Percentiles rank a stretch among this genome's conserved stretches.
Evolutionary conservation across 2,329 filamentous ascomycete species (phyloP).

Genomic region (Blastomyces percursus): DNA sequence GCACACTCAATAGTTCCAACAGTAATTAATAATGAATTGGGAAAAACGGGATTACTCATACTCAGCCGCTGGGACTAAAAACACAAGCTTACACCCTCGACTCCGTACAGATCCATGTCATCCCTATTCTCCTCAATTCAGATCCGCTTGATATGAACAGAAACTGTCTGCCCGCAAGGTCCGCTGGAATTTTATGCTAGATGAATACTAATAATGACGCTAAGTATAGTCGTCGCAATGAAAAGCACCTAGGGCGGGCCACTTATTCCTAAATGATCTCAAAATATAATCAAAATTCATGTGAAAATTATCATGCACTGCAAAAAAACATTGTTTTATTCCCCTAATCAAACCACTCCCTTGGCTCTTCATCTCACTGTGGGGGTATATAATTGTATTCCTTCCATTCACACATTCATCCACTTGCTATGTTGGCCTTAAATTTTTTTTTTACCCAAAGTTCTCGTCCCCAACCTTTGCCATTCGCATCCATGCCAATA

Average conservation of each 20-base stretch:
- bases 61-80: too few species aligned
- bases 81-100: too few species aligned
- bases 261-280: too few species aligned
- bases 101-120: too few species aligned
- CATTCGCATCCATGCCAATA: not conserved
- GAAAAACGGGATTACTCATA: not conserved
- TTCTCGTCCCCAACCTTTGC: not conserved
- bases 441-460: not conserved
- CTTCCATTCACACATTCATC: not conserved
- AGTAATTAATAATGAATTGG: not conserved
- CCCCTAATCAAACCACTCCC: not conserved
- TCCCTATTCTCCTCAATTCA: not conserved
- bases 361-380: not conserved
- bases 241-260: too few species aligned
- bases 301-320: not conserved
- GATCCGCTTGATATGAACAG: not conserved
- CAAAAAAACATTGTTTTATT: not conserved
- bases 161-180: not conserved
- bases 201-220: too few species aligned
- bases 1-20: too few species aligned
- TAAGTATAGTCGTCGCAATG: too few species aligned
- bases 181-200: too few species aligned
- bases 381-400: not conserved
- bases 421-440: not conserved
- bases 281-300: not conserved